Base-by-base conservation (phyloP, 495 filamentous ascomycete genomes). In the Cladorrhinum samala region DNA sequence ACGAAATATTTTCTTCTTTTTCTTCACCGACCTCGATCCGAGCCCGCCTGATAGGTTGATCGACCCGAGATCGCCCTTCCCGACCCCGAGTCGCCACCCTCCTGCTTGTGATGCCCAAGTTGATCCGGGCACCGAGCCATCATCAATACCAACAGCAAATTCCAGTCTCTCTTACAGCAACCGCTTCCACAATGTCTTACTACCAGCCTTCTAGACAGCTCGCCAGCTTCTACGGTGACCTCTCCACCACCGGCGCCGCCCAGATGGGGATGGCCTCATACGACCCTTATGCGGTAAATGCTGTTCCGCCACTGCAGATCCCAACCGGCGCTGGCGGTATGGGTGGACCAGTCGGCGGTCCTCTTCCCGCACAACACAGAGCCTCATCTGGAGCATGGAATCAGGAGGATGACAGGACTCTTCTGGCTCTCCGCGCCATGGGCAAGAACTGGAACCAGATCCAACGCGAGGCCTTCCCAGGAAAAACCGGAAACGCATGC, bases 401-500 rank as follows among this genome's bases (percentile, higher is more conserved):
- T 20, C 68, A 76, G 13, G 71, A 78, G 27, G 83, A 87, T 49
- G 86, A 90, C 59, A 72, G 80, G 53, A 74, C 75, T 16, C 71
- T 90, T 25, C 74, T 87, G 58, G 57, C 58, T 23, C 81, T 84
- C 21, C 77, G 86, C 33, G 77, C 81, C 7, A 73, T 77, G 65
- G 81, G 82, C 43, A 78, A 84, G 59, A 86, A 86, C 62, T 90
- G 86, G 86, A 76, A 77, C 44, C 80, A 83, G 45, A 89, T 90
- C 59, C 81, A 86, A 51, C 72, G 72, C 51, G 76, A 74, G 44
- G 78, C 83, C 63, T 90, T 90, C 62, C 85, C 83, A 2, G 70
- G 67, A 59, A 90, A 89, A 71, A 84, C 85, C 5, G 76, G 84
- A 25, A 90, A 90, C 66, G 86, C 86, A 23, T 90, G 86, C 69